Conservation (phyloP, 192 early-diverging fungal genomes). For the Mortierella antarctica region DNA sequence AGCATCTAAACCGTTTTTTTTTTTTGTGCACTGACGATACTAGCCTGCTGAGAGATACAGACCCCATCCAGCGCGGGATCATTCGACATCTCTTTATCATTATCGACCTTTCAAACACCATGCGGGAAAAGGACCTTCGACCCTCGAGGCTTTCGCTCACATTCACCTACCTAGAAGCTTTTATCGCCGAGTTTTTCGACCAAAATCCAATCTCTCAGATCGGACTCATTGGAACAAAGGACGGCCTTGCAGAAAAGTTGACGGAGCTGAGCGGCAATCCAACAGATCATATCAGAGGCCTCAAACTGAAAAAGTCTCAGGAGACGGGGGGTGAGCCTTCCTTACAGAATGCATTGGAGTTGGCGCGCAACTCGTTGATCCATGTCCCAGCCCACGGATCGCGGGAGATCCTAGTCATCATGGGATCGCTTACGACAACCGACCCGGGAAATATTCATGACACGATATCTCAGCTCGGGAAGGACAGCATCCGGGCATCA, state of each 20-base stretch:
- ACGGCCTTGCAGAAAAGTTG: constrained; percentile 87
- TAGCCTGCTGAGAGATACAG: constrained; percentile 70
- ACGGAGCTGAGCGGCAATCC: constrained; percentile 90
- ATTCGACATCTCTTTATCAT: constrained; percentile 86
- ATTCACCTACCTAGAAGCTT: constrained; percentile 72
- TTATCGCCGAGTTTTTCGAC: constrained; percentile 92
- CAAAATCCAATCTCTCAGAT: constrained; percentile 95
- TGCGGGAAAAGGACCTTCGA: constrained; percentile 87
- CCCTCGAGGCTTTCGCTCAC: constrained; percentile 85
- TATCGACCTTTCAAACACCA: constrained; percentile 84
- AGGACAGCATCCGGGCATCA: constrained; percentile 82
- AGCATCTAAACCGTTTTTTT: constrained; percentile 7
- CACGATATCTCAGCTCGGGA: constrained; percentile 75
- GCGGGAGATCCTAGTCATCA: constrained; percentile 88
- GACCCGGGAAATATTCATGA: constrained; percentile 93
- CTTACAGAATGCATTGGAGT: constrained; percentile 90
- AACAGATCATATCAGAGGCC: constrained; percentile 78
- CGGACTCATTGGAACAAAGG: constrained; percentile 83
- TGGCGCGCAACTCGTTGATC: constrained; percentile 78
- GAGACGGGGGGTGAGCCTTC: constrained; percentile 90
- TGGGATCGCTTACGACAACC: constrained; percentile 90
- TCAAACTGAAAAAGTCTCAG: constrained; percentile 72
- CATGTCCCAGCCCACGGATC: constrained; percentile 93
- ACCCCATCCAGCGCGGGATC: constrained; percentile 81
- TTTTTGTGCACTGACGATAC: background rate